A percentile compares a stretch with the other conserved stretches of the same genome.
These are phyloP conservation scores for Imleria badia DNA, from an alignment of 768 basidiomycete genomes.

Conservation along the genomic window DNA sequence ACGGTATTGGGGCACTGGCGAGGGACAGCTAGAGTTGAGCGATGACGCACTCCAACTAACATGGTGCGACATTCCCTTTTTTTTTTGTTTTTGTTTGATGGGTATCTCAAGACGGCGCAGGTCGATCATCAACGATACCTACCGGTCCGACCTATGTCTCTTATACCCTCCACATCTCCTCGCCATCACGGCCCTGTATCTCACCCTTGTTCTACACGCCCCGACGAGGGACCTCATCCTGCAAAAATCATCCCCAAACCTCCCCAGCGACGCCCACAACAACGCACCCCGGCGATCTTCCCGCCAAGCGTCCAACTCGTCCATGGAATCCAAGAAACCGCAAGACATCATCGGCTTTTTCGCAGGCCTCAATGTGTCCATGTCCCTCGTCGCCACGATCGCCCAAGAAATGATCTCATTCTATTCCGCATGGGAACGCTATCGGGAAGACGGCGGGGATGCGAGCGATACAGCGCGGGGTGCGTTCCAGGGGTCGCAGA, in stretches of 20 bases:
- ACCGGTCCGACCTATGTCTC: conserved; percentile 90
- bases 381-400: conserved; percentile 78
- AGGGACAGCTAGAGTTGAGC: conserved; percentile 76
- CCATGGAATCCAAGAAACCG: conserved; percentile 33
- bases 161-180: conserved; percentile 94
- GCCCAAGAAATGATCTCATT: conserved; percentile 89
- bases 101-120: conserved; percentile 36
- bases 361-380: conserved; percentile 80
- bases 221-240: conserved; percentile 50
- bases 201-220: conserved; percentile 75
- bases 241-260: conserved; percentile 33
- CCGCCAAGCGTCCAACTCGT: conserved; percentile 41
- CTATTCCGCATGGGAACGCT: conserved; percentile 87
- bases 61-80: conserved; percentile 55
- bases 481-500: conserved; percentile 17
- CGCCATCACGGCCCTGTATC: conserved; percentile 88
- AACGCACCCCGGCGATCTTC: conserved; percentile 56
- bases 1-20: conserved; percentile 78
- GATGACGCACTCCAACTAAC: conserved; percentile 81
- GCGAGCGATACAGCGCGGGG: conserved; percentile 29
- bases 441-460: conserved; percentile 60
- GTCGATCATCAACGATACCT: conserved; percentile 97
- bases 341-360: conserved; percentile 82
- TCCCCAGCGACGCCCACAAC: conserved; percentile 20
- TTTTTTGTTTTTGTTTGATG: not conserved